These are phyloP conservation scores for Ambrosia artemisiifolia DNA, from an alignment of 129 eudicot genomes.

Conservation along the genomic window DNA sequence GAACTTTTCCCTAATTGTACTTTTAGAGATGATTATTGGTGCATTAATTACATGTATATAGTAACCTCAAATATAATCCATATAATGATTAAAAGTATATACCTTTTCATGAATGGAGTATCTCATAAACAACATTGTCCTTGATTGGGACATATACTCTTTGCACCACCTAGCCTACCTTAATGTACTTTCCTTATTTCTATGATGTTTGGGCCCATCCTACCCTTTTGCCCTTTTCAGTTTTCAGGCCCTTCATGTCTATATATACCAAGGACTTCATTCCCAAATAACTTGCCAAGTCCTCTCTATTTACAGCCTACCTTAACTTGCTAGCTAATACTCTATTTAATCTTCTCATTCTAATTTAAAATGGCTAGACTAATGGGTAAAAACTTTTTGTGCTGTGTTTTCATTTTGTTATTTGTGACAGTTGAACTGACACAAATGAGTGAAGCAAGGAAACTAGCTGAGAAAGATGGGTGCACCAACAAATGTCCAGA, in stretches of 20 bases:
- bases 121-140: conserved; percentile 17
- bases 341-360: background rate
- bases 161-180: conserved; percentile 30
- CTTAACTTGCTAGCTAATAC: conserved; percentile 11
- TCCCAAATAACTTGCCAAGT: conserved; percentile 31
- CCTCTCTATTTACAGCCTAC: conserved; percentile 8
- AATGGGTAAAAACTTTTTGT: conserved; percentile 15
- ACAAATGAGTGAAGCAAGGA: conserved; percentile 35
- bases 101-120: conserved; percentile 27
- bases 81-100: conserved; percentile 21
- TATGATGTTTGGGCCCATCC: conserved; percentile 35
- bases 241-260: conserved; percentile 20
- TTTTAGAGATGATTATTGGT: background rate
- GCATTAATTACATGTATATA: background rate
- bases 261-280: conserved; percentile 28
- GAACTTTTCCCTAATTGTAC: background rate
- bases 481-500: background rate
- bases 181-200: conserved; percentile 33
- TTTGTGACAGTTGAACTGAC: conserved; percentile 12
- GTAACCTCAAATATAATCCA: conserved; percentile 13
- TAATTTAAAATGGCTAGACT: conserved; percentile 23
- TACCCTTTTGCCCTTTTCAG: conserved; percentile 17
- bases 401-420: conserved; percentile 23
- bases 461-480: conserved; percentile 13
- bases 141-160: conserved; percentile 21